A percentile compares a stretch with the other conserved stretches of the same genome.
Evolutionary conservation across 495 filamentous ascomycete genomes (phyloP).

Genomic region (Daldinia concentrica): DNA sequence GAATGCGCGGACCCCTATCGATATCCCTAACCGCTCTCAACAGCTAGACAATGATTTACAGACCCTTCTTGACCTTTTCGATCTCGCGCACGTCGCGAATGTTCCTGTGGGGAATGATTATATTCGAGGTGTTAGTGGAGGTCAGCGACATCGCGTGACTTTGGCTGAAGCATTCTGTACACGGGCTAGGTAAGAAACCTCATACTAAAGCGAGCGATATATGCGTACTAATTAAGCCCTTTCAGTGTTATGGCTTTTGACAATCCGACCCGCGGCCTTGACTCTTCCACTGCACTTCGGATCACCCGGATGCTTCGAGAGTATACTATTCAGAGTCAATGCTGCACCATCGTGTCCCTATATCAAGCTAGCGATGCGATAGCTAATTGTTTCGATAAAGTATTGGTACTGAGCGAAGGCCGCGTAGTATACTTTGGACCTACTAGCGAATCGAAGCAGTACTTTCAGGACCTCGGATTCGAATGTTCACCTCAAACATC

Average conservation of each 20-base stretch:
- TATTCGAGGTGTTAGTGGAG: constrained; percentile 74
- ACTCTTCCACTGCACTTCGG: constrained; percentile 58
- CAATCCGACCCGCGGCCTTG: constrained; percentile 63
- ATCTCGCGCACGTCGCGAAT: constrained; percentile 78
- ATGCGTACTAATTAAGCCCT: constrained; percentile 19
- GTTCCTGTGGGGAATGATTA: constrained; percentile 85
- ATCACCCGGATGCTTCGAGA: constrained; percentile 58
- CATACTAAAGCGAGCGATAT: constrained; percentile 5
- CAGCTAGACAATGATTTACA: background rate
- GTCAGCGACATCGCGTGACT: constrained; percentile 64
- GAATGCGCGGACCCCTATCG: background rate
- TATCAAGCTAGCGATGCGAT: constrained; percentile 78
- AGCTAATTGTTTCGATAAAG: constrained; percentile 71
- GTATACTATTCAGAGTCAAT: constrained; percentile 63
- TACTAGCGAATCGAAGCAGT: constrained; percentile 60
- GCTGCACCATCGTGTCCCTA: constrained; percentile 69
- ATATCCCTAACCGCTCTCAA: background rate
- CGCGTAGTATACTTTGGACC: constrained; percentile 71
- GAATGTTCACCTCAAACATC: constrained; percentile 73
- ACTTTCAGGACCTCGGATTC: constrained; percentile 71
- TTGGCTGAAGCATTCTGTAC: constrained; percentile 53
- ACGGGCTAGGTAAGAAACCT: background rate
- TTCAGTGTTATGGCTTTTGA: constrained; percentile 59
- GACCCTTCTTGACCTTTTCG: constrained; percentile 12
- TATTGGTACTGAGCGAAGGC: constrained; percentile 69